Evolutionary conservation across 1,139 yeast species (phyloP), one percentile per base, ranked within the genome.

Genomic region (Candida tropicalis): DNA sequence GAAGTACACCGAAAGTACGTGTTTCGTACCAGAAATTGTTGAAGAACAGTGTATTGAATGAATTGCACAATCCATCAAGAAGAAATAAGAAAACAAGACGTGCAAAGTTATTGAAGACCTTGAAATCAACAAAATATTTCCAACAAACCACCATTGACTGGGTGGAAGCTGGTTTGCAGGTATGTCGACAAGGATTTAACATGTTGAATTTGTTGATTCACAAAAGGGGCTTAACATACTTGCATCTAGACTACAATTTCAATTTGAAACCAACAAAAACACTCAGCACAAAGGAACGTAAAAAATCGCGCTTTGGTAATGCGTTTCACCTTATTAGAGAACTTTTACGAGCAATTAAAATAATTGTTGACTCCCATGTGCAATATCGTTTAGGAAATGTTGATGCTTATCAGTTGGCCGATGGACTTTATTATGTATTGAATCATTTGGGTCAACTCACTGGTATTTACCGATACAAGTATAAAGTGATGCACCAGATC

Each of bases 151-250:
- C 90, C 0, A 84, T 93, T 40, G 99, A 93, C 62, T 95, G 99
- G 99, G 95, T 93, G 1, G 99, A 95, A 61, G 99, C 98, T 1
- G 99, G 97, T 22, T 67, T 93, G 43, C 99, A 93, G 63, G 82
- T 95, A 1, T 87, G 97, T 57, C 78, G 83, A 28, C 99, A 95
- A 62, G 99, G 99, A 1, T 88, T 85, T 62, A 91, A 90, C 54
- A 91, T 93, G 96, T 74, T 95, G 36, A 93, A 91, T 59, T 68
- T 95, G 29, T 69, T 95, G 51, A 89, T 95, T 38, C 99, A 95
- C 62, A 79, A 91, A 57, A 85, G 88, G 56, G 99, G 99, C 0
- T 70, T 95, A 28, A 90, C 97, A 0, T 95, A 90, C 58, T 69
- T 95, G 47, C 99, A 95, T 68, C 70, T 95, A 50, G 99, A 95